Base-by-base conservation (phyloP, 2,329 filamentous ascomycete genomes). In the Xylaria sp. region DNA sequence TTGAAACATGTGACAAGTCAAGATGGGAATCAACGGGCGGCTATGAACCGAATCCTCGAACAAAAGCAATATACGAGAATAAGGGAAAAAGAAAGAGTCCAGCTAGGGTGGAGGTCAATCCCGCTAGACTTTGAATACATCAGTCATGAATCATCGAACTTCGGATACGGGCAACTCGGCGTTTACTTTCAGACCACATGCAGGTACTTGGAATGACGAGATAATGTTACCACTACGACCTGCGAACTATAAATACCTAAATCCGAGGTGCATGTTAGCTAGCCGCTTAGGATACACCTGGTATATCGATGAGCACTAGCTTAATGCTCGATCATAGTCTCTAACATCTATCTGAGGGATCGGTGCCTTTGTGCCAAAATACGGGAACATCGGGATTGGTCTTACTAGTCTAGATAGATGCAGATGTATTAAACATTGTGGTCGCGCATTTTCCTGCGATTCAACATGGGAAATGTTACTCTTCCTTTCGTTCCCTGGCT, bases 131-230 rank as follows among this genome's bases (percentile, higher is more conserved):
- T 43, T 20, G 46, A 25, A 52, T 20, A 46, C 15, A n/a, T 36
- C 5, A 48, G 41, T 71, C 67, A 73, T 73, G 71, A 73, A 69
- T 73, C 71, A 73, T 73, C 36, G 58, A 68, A 36, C 13, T 18
- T 49, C 48, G 46, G 51, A 63, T 48, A 52, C 64, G 58, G 23
- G 41, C 28, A 41, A 51, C 7, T 36, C 25, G 9, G 59, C 31
- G 31, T 57, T 36, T 13, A 23, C 31, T 15, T 31, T 10, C 6
- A 56, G 28, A 18, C 28, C n/a, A 49, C 41, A 55, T 58, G 67
- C 54, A 52, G 13, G 63, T 46, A 54, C 46, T 33, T 36, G 15
- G 31, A 48, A 57, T 64, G 31, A 49, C 43, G 48, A 68, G 25
- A 39, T 54, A 55, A 61, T 31, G 10, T 8, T 64, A 33, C 39